These are phyloP conservation scores for Acacia melanoxylon DNA, from an alignment of 306 rosid genomes.

Conservation along the genomic window DNA sequence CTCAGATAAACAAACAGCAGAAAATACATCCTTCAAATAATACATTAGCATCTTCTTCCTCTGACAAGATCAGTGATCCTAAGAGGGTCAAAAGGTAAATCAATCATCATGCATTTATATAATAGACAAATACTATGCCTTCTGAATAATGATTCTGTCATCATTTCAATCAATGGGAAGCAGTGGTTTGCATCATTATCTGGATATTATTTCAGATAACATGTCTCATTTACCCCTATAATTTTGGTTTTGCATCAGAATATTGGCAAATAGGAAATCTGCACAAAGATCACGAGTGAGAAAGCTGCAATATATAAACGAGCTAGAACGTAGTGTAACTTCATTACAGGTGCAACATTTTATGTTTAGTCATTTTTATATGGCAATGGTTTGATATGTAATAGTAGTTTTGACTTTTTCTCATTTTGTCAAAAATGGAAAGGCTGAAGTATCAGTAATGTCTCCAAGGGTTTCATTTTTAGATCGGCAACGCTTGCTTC, in stretches of 20 bases:
- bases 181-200: background rate
- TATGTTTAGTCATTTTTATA: background rate
- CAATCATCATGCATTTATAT: conserved; percentile 11
- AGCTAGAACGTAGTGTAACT: conserved; percentile 87
- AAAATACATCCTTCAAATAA: conserved; percentile 36
- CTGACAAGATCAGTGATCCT: conserved; percentile 69
- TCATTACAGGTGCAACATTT: conserved; percentile 66
- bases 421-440: conserved; percentile 22
- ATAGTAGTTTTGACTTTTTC: background rate
- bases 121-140: background rate
- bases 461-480: conserved; percentile 92
- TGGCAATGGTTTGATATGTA: background rate
- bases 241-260: conserved; percentile 49
- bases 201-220: background rate
- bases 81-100: conserved; percentile 87
- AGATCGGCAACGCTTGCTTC: conserved; percentile 92
- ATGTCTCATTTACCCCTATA: background rate
- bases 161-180: background rate
- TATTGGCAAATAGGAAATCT: conserved; percentile 95
- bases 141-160: background rate
- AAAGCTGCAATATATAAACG: conserved; percentile 93
- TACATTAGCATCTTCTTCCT: conserved; percentile 21
- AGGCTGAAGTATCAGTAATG: conserved; percentile 90
- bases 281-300: conserved; percentile 97
- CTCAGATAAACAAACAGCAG: conserved; percentile 49